Base-by-base conservation (phyloP, 2,329 filamentous ascomycete genomes). In the Taxawa tesnikishii region DNA sequence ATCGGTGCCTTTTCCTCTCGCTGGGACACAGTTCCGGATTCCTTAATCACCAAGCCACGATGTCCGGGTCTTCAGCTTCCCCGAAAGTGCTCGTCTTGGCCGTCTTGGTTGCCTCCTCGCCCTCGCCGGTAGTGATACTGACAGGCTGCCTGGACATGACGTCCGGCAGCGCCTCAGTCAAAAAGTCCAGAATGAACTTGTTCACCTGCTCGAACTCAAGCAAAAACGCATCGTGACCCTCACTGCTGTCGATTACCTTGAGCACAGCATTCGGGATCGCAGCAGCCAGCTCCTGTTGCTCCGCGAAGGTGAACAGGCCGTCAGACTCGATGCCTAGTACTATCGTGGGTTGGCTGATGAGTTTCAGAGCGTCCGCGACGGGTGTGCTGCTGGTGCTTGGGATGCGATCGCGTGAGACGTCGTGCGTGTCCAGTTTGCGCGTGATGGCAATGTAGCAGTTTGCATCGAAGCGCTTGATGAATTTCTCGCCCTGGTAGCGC, bases 381-480 rank as follows among this genome's bases (percentile, higher is more conserved):
- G 15, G 70, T 65, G 25, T 60, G 46, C n/a, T 74, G 4, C 45
- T 40, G 15, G 41, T 39, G 6, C 31, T 29, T 12, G 34, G 30
- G 23, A 38, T 53, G 4, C 88, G 79, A 50, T 78, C 73, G 26
- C 87, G 74, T 10, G 85, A 92, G 15, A 98, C 75, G 53, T 98
- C 90, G 56, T 98, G 90, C 0, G 90, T 96, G 54, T 98, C 90
- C 11, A 98, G 73, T 59, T 98, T 98, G 48, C 90, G 80, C 4
- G 90, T 96, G 58, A 98, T 94, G 44, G 90, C 87, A 45, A 98
- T 96, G 62, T 98, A 98, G 62, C 90, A 98, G 56, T 98, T 98
- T 48, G 85, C 83, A 57, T 98, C 90, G 55, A 96, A 98, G 7
- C 90, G 81, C 56, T 83, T 85, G 47, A 96, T 90, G 48, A 98